These are phyloP conservation scores for Elsinoe batatas DNA, from an alignment of 2,329 filamentous ascomycete species.

Conservation along the genomic window DNA sequence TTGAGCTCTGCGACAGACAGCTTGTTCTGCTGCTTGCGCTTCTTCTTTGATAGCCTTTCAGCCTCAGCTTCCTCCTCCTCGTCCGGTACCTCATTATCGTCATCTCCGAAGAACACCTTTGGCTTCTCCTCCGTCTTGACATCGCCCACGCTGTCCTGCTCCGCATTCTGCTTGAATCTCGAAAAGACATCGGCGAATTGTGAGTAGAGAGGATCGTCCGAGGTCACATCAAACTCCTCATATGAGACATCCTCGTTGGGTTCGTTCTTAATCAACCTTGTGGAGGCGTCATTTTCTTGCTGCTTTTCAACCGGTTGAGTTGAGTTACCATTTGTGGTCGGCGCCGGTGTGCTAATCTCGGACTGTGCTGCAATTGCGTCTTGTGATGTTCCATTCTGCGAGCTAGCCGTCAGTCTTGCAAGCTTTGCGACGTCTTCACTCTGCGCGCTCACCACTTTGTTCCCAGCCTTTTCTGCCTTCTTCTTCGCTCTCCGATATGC, in stretches of 20 bases:
- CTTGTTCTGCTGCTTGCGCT: slow-evolving; percentile 82
- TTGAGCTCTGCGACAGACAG: slow-evolving; percentile 93
- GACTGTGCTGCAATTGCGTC: neutral
- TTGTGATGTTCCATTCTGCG: neutral
- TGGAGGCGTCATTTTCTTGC: slow-evolving; percentile 5
- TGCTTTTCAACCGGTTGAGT: neutral
- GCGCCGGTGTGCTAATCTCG: neutral
- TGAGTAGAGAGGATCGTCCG: slow-evolving; percentile 61
- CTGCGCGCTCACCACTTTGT: neutral
- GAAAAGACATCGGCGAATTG: slow-evolving; percentile 75
- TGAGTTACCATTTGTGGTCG: slow-evolving; percentile 5
- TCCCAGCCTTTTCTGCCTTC: slow-evolving; percentile 4
- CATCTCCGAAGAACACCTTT: slow-evolving; percentile 72
- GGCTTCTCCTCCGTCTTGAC: slow-evolving; percentile 66
- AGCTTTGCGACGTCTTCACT: neutral
- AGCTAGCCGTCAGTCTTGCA: neutral
- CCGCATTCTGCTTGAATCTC: slow-evolving; percentile 59
- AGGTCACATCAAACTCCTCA: slow-evolving; percentile 21
- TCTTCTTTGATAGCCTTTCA: slow-evolving; percentile 82
- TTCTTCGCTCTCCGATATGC: slow-evolving; percentile 10
- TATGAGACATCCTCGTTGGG: slow-evolving; percentile 21
- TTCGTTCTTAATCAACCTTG: slow-evolving; percentile 9
- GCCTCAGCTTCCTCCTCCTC: slow-evolving; percentile 62
- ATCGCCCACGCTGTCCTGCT: slow-evolving; percentile 47
- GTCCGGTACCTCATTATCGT: slow-evolving; percentile 77